A percentile compares a stretch with the other conserved stretches of the same genome.
Conservation (phyloP, 129 eudicot species). For the Pittosporum tobira region DNA sequence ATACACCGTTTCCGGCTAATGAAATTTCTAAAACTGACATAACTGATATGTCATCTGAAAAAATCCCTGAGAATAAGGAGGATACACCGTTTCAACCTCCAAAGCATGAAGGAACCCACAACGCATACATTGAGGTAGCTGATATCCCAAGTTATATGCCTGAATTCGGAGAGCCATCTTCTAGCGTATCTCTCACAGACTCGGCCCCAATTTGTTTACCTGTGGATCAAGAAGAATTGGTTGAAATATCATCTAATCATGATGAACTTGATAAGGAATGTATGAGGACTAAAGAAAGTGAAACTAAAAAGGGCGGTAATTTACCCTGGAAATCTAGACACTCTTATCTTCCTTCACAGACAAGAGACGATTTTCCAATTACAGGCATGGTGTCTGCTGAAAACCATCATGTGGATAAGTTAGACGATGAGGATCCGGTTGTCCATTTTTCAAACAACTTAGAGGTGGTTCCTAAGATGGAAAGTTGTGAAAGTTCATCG, state of each 20-base stretch:
- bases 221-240: conserved; percentile 22
- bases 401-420: conserved; percentile 21
- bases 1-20: conserved; percentile 10
- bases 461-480: conserved; percentile 10
- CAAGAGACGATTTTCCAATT: conserved; percentile 25
- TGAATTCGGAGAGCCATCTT: conserved; percentile 17
- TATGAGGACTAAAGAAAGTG: conserved; percentile 17
- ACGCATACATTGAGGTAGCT: conserved; percentile 16
- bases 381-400: conserved; percentile 13
- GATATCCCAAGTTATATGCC: conserved; percentile 12
- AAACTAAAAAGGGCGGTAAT: conserved; percentile 12
- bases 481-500: conserved; percentile 14
- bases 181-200: conserved; percentile 9
- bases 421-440: conserved; percentile 18
- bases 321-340: conserved; percentile 18
- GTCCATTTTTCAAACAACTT: conserved; percentile 10
- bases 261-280: conserved; percentile 10
- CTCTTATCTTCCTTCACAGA: conserved; percentile 13
- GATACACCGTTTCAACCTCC: conserved; percentile 12
- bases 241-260: conserved; percentile 15
- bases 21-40: conserved; percentile 30
- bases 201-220: conserved; percentile 14
- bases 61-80: conserved; percentile 26
- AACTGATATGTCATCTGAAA: conserved; percentile 17
- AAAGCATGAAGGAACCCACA: conserved; percentile 15